phyloP scores from a whole-genome alignment of 2,329 filamentous ascomycete species.

The Fusarium temperatum region DNA sequence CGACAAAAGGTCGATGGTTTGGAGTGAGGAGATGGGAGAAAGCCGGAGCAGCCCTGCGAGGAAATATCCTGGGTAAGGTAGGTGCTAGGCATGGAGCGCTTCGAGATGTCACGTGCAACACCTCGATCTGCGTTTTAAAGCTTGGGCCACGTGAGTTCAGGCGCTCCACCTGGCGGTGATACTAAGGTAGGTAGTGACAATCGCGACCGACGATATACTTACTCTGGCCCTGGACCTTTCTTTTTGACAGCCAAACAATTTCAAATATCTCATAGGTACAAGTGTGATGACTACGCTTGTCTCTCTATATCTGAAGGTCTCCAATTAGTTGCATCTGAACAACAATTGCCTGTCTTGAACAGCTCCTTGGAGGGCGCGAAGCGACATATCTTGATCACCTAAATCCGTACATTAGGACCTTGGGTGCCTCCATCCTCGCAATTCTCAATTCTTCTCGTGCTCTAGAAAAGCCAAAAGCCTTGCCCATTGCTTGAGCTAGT shows the following conservation, averaged over 20 bases:
- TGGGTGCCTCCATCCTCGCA: neutral
- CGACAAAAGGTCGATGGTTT: slow-evolving; percentile 37
- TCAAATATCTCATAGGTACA: neutral
- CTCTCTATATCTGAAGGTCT: neutral
- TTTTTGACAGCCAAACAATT: neutral
- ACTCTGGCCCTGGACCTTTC: neutral
- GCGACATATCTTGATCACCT: neutral
- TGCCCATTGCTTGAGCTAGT: neutral
- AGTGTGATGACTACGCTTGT: neutral
- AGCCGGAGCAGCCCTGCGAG: slow-evolving; percentile 36
- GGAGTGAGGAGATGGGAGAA: slow-evolving; percentile 39
- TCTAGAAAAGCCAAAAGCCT: neutral
- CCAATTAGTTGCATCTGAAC: neutral
- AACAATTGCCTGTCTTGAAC: neutral
- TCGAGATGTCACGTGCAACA: slow-evolving; percentile 22
- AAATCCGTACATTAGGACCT: neutral
- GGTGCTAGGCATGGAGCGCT: slow-evolving; percentile 5
- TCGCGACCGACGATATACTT: neutral
- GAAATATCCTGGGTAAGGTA: slow-evolving; percentile 5
- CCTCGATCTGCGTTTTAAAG: slow-evolving; percentile 4
- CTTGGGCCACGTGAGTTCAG: slow-evolving; percentile 7
- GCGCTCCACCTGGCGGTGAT: neutral
- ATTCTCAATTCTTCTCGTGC: neutral
- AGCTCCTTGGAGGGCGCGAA: neutral
- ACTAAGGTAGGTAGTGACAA: neutral